Evolutionary conservation across 345 rosid genomes (phyloP), one percentile per base, ranked within the genome.

Genomic region (Gossypium thurberi): DNA sequence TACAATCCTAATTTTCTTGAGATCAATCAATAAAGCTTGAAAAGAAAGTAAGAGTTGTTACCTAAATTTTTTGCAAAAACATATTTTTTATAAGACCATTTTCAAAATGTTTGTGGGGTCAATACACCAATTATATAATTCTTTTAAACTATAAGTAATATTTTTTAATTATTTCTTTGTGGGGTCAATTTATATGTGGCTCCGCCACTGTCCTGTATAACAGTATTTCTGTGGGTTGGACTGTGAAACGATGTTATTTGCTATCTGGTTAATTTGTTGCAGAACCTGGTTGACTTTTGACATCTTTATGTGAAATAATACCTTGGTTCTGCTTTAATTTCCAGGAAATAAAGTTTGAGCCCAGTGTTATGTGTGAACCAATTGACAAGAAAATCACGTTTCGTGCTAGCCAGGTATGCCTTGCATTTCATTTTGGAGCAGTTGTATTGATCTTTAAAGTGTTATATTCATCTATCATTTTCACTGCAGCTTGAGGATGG

Each of bases 291-390:
- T 25, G 9, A 23, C 23, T 13, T 46, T 67, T 67, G 20, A 48
- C 23, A 8, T 67, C 26, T 7, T 26, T 25, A 48, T 48, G 43
- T 48, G 58, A 20, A 2, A 23, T 67, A 15, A 15, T 44, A 20
- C 42, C 12, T 74, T 13, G 50, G 25, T 1, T 78, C 26, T 78
- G 70, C 44, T 68, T 53, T 71, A 61, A 48, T 80, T 15, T 76
- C 65, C 84, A 88, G 91, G 95, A 90, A 84, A 85, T 90, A 70
- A 88, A 88, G 82, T 88, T 86, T 46, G 88, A 87, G 74, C 92
- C 88, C n/a, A 58, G 53, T 72, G 86, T 90, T 74, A 84, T 85
- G 92, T 87, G 94, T 63, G 89, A 87, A 48, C 87, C 82, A 13
- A 80, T 90, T 65, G 87, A 89, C 79, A 86, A 86, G 77, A 80